Conservation (phyloP, 305 asterid species). For the Rubia tinctorum region DNA sequence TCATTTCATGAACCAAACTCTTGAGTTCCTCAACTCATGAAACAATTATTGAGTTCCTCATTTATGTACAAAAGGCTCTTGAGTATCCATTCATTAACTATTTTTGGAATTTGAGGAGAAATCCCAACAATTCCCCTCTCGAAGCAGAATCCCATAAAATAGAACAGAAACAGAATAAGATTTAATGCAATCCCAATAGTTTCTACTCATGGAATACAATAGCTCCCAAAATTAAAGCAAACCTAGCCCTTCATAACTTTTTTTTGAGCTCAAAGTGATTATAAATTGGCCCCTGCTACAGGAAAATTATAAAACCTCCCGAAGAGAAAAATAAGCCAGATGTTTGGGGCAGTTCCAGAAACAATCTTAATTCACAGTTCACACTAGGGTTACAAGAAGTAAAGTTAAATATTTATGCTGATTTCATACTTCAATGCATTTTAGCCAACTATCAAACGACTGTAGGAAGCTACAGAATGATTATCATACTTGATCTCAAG, state of each 20-base stretch:
- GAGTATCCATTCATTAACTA: no score
- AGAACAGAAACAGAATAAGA: no score
- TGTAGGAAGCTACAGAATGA: background rate
- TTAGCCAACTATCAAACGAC: background rate
- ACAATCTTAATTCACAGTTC: background rate
- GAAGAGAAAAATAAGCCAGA: background rate
- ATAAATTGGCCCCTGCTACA: background rate
- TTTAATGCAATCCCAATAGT: background rate
- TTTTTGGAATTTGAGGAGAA: no score
- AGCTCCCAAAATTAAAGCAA: background rate
- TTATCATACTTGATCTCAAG: background rate
- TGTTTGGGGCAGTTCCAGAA: background rate
- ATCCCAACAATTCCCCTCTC: no score
- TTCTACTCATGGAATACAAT: background rate
- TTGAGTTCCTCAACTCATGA: no score
- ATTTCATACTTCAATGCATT: background rate
- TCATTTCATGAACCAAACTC: no score
- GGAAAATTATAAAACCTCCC: background rate
- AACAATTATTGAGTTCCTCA: no score
- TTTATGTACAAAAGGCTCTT: no score
- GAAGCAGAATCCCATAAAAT: no score
- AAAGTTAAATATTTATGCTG: background rate
- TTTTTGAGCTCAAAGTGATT: background rate
- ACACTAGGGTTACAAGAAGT: background rate
- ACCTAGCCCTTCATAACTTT: background rate